Conservation (phyloP, 176 grass and related monocot species). For the Zoysia pacifica region DNA sequence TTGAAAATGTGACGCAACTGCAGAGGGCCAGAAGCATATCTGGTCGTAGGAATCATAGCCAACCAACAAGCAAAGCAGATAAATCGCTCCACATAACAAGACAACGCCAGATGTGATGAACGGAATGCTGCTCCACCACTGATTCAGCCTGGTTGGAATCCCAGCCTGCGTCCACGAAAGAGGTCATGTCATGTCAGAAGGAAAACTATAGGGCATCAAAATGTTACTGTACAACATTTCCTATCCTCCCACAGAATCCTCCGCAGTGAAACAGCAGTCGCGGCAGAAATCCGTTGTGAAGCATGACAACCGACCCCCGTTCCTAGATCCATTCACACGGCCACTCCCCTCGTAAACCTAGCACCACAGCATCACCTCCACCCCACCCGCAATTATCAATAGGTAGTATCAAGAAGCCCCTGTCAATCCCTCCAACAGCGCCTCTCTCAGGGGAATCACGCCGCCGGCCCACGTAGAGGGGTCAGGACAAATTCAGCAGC, state of each 20-base stretch:
- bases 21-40: constrained; percentile 91
- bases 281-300: not conserved
- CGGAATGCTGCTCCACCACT: constrained; percentile 83
- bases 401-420: too few relatives aligned
- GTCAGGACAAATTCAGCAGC: not conserved
- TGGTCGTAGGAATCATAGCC: constrained; percentile 82
- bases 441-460: constrained; percentile 1
- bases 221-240: not conserved
- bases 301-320: not conserved
- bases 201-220: not conserved
- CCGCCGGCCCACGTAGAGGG: not conserved
- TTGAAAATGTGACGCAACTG: constrained; percentile 76
- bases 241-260: not conserved
- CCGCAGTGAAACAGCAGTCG: constrained; percentile 6
- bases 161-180: constrained; percentile 61
- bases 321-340: constrained; percentile 7
- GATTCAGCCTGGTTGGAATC: constrained; percentile 71
- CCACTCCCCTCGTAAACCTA: not conserved
- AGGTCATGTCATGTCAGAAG: not conserved
- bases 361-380: not conserved
- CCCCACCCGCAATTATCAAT: too few relatives aligned
- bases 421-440: not conserved
- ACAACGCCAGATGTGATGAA: constrained; percentile 82
- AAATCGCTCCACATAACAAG: constrained; percentile 69
- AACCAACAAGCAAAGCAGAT: constrained; percentile 75